phyloP scores from a whole-genome alignment of 495 filamentous ascomycete genomes.

The Tuber magnatum region DNA sequence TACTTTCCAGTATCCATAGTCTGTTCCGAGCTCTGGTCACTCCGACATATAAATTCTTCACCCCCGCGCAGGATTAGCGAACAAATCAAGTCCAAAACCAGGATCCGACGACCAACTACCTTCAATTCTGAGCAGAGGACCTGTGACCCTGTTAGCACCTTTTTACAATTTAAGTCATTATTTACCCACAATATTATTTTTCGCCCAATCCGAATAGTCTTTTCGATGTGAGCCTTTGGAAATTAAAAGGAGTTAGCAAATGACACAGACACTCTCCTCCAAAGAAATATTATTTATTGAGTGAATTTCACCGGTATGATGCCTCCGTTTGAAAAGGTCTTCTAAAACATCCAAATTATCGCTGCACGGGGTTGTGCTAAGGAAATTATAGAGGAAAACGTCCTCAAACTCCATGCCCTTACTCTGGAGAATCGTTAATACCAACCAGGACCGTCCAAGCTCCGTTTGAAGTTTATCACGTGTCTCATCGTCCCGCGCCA shows the following conservation, averaged over 20 bases:
- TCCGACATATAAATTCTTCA: constrained; percentile 22
- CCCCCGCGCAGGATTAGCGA: neutral
- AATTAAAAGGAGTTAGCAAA: neutral
- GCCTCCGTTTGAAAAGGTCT: neutral
- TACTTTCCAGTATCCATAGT: constrained; percentile 22
- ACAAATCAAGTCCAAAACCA: neutral
- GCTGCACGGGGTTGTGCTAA: constrained; percentile 15
- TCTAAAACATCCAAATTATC: constrained; percentile 7
- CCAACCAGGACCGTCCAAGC: constrained; percentile 41
- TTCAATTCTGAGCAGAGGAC: constrained; percentile 25
- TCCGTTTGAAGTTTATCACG: constrained; percentile 9
- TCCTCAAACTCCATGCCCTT: constrained; percentile 50
- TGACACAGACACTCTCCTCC: neutral
- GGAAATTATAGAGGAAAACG: constrained; percentile 34
- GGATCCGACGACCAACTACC: constrained; percentile 6
- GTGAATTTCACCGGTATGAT: neutral
- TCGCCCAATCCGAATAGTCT: constrained; percentile 13
- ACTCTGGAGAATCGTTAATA: constrained; percentile 45
- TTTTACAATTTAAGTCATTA: neutral
- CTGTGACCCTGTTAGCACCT: neutral
- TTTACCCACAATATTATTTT: constrained; percentile 7
- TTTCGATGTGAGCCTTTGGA: neutral
- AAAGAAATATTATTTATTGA: neutral
- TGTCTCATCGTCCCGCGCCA: constrained; percentile 43
- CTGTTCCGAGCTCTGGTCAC: constrained; percentile 22